Evolutionary conservation across 345 rosid genomes (phyloP), one percentile per base, ranked within the genome.

Genomic region (Gossypium mustelinum): DNA sequence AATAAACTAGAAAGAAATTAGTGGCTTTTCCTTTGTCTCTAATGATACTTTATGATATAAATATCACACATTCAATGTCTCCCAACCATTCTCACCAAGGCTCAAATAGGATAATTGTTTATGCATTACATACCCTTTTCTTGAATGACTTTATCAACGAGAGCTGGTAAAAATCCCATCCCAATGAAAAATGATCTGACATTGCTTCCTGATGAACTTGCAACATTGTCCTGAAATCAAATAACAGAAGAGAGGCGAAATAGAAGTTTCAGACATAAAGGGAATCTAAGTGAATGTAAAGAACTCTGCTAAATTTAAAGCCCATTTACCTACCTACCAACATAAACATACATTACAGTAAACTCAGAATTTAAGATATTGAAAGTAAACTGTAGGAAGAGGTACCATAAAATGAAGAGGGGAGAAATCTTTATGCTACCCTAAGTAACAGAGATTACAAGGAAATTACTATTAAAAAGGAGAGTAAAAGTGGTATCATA

Each of bases 201-300:
- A 75, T 80, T 76, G 87, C 87, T 87, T 78, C 88, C 86, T 29
- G 98, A 91, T 76, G 99, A 93, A 77, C 98, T 91, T 76, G 99
- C 91, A 56, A 72, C 83, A 78, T 83, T 80, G 54, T 85, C 85
- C 99, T 95, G 87, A 70, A 79, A 68, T 66, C 62, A 77, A 75
- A n/a, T 25, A 62, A 72, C 1, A 73, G 61, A 14, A 66, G 59
- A 56, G 52, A 13, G 24, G 58, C 18, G 67, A 56, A 77, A 2
- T n/a, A 60, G 24, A 52, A 70, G 0, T 66, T n/a, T 29, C 43
- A 81, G 24, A 22, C 52, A 55, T 4, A 6, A 13, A 43, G 22
- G 29, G 14, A 11, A 24, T 24, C 18, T 24, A 1, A 25, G 43
- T 45, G 13, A 66, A 39, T 11, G 20, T 44, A 34, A 13, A 76